A percentile compares a stretch with the other conserved stretches of the same genome.
phyloP scores from a whole-genome alignment of 2,329 filamentous ascomycete genomes.

The Fusarium ramigenum region DNA sequence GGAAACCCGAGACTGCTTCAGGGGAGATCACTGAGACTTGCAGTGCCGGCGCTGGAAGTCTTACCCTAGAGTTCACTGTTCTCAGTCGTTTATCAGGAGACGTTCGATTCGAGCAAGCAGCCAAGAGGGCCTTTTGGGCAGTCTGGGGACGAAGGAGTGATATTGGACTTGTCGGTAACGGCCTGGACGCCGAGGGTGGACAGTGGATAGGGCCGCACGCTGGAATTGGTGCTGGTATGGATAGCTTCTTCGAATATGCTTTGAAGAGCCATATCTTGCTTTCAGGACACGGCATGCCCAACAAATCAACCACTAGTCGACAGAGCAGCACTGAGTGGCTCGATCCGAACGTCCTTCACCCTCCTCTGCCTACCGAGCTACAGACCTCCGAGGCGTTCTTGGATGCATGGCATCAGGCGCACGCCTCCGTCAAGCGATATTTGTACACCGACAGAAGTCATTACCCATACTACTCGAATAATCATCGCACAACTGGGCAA shows the following conservation, averaged over 20 bases:
- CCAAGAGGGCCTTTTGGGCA: constrained; percentile 94
- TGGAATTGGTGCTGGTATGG: constrained; percentile 95
- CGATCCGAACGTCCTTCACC: constrained; percentile 71
- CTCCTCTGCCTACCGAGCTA: constrained; percentile 69
- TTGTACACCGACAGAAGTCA: constrained; percentile 81
- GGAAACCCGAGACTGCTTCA: constrained; percentile 47
- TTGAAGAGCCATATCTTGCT: constrained; percentile 93
- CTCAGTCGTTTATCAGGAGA: constrained; percentile 90
- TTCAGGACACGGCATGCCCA: constrained; percentile 74
- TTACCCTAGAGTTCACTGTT: constrained; percentile 92
- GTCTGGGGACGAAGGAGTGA: constrained; percentile 91
- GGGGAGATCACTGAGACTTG: constrained; percentile 93
- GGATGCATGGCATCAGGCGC: constrained; percentile 83
- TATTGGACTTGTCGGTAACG: constrained; percentile 88
- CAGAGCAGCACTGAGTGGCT: constrained; percentile 59
- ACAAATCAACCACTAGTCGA: constrained; percentile 53
- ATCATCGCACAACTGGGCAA: constrained; percentile 87
- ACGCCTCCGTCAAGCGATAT: constrained; percentile 88
- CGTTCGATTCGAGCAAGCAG: constrained; percentile 84
- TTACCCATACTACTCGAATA: constrained; percentile 93
- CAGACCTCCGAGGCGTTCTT: constrained; percentile 83
- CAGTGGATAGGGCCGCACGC: constrained; percentile 88
- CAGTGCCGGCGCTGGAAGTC: constrained; percentile 93
- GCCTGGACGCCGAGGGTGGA: constrained; percentile 90
- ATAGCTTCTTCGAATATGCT: constrained; percentile 99